phyloP scores from a whole-genome alignment of 1,284 basidiomycete genomes.

The Microbotryum lychnidis-dioicae region DNA sequence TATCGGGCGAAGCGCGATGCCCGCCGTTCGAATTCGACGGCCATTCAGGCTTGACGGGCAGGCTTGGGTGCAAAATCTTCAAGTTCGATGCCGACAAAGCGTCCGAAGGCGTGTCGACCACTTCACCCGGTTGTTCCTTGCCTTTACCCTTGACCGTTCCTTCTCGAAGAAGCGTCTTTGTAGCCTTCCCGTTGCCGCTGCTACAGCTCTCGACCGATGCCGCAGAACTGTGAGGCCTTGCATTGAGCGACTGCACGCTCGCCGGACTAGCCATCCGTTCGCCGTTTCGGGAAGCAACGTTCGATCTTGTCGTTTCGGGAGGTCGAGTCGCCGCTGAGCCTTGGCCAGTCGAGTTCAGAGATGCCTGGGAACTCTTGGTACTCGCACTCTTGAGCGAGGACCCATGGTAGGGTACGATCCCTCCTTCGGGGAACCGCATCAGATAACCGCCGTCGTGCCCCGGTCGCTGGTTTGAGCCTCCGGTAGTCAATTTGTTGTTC shows the following conservation, averaged over 20 bases:
- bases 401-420: slow-evolving; percentile 14
- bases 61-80: slow-evolving; percentile 16
- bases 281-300: background rate
- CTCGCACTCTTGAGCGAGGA: background rate
- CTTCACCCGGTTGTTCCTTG: background rate
- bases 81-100: background rate
- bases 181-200: background rate
- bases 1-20: background rate
- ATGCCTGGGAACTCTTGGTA: background rate
- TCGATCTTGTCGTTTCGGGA: background rate
- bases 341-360: slow-evolving; percentile 1
- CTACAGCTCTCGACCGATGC: background rate
- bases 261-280: slow-evolving; percentile 7
- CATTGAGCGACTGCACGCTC: slow-evolving; percentile 1
- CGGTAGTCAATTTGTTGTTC: background rate
- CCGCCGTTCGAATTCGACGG: background rate
- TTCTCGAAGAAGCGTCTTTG: background rate
- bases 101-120: background rate
- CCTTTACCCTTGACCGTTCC: background rate
- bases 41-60: slow-evolving; percentile 24
- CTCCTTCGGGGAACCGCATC: slow-evolving; percentile 30
- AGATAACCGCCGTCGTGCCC: slow-evolving; percentile 13
- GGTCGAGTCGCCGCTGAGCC: background rate
- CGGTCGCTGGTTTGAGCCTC: slow-evolving; percentile 7
- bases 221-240: background rate